Evolutionary conservation across 192 early-diverging fungal species (phyloP), one percentile per base, ranked within the genome.

Genomic region (Linnemannia exigua): DNA sequence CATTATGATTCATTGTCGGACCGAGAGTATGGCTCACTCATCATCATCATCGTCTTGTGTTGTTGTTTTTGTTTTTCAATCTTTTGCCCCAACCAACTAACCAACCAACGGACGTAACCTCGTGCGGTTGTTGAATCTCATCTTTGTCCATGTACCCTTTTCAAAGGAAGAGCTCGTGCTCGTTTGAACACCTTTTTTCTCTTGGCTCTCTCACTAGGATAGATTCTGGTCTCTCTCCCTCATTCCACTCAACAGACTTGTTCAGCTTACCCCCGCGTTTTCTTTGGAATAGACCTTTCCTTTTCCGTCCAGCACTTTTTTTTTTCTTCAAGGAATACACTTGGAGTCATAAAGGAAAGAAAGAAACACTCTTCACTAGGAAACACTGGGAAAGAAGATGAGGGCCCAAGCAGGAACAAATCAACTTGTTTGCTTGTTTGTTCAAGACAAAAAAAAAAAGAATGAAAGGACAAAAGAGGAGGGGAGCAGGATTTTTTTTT

Each of bases 151-250:
- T 44, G 41, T 44, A 44, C 41, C 9, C 41, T 44, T 44, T 44
- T 44, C 41, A 44, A 54, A 54, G 25, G 28, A 61, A 63, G 12
- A 63, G 58, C 58, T 63, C 58, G 58, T 63, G 58, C 58, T 63
- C 58, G 25, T 63, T n/a, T 15, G 28, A 28, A n/a, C 8, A 63
- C 8, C 28, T 15, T 63, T 25, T 33, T n/a, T 0, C 1, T 61
- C 54, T 6, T 31, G 41, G 41, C 41, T 44, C 41, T 44, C 9
- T 44, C 9, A 44, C 41, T 6, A 44, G 41, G 41, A 44, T 9
- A 44, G 14, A 25, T 63, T 25, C 58, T 25, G n/a, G n/a, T 61
- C 20, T n/a, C 52, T 6, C 28, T 31, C 9, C 31, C 28, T 63
- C 58, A 63, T 63, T 28, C 58, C 58, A 63, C 58, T 63, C 58